phyloP scores from a whole-genome alignment of 257 asterid genomes.

The Solanum chmielewskii region DNA sequence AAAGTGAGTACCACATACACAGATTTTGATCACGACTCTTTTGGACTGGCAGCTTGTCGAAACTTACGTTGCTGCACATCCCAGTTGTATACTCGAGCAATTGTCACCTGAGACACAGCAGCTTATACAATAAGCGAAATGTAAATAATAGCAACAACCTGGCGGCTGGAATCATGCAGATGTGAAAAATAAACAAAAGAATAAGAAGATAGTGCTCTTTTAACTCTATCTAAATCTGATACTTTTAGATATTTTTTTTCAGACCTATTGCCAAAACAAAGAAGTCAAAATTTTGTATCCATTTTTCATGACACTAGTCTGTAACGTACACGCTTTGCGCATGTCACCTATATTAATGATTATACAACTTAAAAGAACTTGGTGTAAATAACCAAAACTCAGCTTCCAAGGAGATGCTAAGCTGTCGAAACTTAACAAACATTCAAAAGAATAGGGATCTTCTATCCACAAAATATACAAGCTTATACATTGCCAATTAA shows the following conservation, averaged over 20 bases:
- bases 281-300: not conserved
- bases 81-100: constrained; percentile 90
- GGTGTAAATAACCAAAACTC: not conserved
- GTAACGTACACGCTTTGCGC: not conserved
- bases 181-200: not conserved
- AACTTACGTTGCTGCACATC: constrained; percentile 81
- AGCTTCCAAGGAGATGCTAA: not conserved
- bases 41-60: constrained; percentile 34
- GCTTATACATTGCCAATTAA: not conserved
- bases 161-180: not conserved
- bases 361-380: not conserved
- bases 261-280: not conserved
- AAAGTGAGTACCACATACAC: not conserved
- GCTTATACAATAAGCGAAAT: not conserved
- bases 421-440: not conserved
- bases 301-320: not conserved
- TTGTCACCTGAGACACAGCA: constrained; percentile 55
- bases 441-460: not conserved
- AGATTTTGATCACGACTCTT: constrained; percentile 23
- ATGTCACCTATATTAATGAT: not conserved
- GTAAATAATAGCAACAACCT: not conserved
- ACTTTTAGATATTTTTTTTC: not conserved
- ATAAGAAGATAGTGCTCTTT: not conserved
- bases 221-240: not conserved
- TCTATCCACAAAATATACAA: not conserved